Evolutionary conservation across 2,329 filamentous ascomycete genomes (phyloP).

Genomic region (Aspergillus vadensis): DNA sequence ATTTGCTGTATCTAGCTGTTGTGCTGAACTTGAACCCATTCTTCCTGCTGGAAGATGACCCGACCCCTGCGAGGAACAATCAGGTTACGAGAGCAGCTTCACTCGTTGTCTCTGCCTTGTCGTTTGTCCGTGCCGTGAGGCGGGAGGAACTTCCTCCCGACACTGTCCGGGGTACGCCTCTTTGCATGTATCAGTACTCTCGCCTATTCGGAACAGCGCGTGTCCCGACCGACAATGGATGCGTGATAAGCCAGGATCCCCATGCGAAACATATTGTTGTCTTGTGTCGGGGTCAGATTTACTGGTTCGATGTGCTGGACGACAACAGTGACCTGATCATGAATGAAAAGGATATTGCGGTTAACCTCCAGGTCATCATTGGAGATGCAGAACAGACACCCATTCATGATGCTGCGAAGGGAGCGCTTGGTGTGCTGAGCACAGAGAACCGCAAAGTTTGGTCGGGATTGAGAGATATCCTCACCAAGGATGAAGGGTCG

Average conservation of each 20-base stretch:
- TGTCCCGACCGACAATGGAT: conserved; percentile 91
- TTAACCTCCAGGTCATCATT: conserved; percentile 89
- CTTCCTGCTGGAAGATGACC: conserved; percentile 95
- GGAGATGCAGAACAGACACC: conserved; percentile 87
- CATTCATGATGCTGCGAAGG: conserved; percentile 93
- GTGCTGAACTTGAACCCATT: conserved; percentile 98
- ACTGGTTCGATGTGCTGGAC: conserved; percentile 98
- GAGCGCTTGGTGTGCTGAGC: conserved; percentile 86
- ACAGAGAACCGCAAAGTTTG: conserved; percentile 96
- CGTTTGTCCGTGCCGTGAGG: conserved; percentile 89
- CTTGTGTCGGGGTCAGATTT: conserved; percentile 92
- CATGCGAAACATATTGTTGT: conserved; percentile 92
- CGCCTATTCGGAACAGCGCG: conserved; percentile 91
- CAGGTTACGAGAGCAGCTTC: conserved; percentile 94
- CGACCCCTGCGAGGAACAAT: conserved; percentile 92
- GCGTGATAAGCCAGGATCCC: conserved; percentile 92
- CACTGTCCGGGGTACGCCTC: conserved; percentile 75
- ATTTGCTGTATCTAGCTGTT: conserved; percentile 57
- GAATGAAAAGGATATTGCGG: conserved; percentile 88
- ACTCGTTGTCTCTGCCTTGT: conserved; percentile 82
- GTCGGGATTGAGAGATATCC: conserved; percentile 85
- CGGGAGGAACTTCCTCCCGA: conserved; percentile 92
- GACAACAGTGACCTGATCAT: conserved; percentile 95
- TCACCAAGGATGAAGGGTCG: conserved; percentile 81
- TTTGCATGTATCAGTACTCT: conserved; percentile 99